phyloP scores from a whole-genome alignment of 2,329 filamentous ascomycete species.

The Aspergillus latus region DNA sequence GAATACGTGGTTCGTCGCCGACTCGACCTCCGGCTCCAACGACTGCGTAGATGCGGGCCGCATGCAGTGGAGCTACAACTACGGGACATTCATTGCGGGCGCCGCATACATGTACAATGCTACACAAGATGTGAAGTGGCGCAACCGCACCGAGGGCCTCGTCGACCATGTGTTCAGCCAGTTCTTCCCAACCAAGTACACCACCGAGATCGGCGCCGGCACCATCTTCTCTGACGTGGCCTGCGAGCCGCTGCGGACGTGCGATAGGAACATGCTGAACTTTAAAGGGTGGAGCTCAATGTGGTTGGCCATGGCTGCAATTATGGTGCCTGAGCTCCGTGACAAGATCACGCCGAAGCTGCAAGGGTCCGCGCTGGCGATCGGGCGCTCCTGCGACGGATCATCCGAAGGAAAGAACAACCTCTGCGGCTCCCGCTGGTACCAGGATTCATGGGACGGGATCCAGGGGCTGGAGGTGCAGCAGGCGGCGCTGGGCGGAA shows the following conservation, averaged over 20 bases:
- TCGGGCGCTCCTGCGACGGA: slow-evolving; percentile 61
- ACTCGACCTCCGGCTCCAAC: slow-evolving; percentile 16
- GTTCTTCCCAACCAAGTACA: slow-evolving; percentile 50
- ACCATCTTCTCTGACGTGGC: slow-evolving; percentile 63
- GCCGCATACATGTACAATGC: slow-evolving; percentile 55
- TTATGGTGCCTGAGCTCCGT: slow-evolving; percentile 59
- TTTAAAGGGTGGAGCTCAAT: slow-evolving; percentile 67
- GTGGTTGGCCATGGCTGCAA: slow-evolving; percentile 61
- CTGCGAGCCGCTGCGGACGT: slow-evolving; percentile 61
- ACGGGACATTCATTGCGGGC: slow-evolving; percentile 53
- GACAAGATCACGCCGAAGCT: slow-evolving; percentile 58
- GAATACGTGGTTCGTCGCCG: slow-evolving; percentile 34
- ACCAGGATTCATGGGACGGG: slow-evolving; percentile 32
- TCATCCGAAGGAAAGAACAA: slow-evolving; percentile 44
- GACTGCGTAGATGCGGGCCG: slow-evolving; percentile 50
- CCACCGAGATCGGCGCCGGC: slow-evolving; percentile 28
- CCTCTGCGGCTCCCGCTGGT: slow-evolving; percentile 53
- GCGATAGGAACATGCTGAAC: slow-evolving; percentile 67
- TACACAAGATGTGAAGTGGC: slow-evolving; percentile 52
- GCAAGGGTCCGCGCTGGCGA: slow-evolving; percentile 56
- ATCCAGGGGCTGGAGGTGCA: slow-evolving; percentile 34
- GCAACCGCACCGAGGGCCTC: slow-evolving; percentile 54
- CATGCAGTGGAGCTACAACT: slow-evolving; percentile 57
- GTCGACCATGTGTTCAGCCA: slow-evolving; percentile 42
- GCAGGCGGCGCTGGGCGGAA: slow-evolving; percentile 33